Evolutionary conservation across 805 yeast species (phyloP), one percentile per base, ranked within the genome.

Genomic region (Citeromyces matritensis): DNA sequence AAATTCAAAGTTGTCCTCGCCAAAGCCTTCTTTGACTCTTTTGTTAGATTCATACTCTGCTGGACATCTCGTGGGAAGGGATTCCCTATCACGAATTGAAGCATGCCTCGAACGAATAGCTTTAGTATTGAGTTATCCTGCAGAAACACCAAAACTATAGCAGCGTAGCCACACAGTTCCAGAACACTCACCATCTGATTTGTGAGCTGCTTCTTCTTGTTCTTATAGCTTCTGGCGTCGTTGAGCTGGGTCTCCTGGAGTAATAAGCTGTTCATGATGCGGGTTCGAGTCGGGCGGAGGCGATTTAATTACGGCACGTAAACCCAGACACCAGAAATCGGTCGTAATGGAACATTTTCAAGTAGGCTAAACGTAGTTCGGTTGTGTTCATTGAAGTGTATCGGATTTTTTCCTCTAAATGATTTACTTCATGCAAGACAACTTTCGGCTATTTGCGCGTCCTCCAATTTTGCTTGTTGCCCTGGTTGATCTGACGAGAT

Each of bases 131-230:
- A 61, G 26, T 54, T 35, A 40, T 66, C 73, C 30, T 54, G 51
- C 5, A 64, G 44, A 39, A 60, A 68, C 3, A 56, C 39, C 6
- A 65, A 33, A 6, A 50, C 47, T 4, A 65, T 45, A 4, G 60
- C 33, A 6, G 59, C 36, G 37, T 44, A 57, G 24, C 65, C 65
- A 7, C 57, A 19, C 3, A 52, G 32, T 27, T 56, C 57, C 13
- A 63, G 27, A 4, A 50, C 42, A 13, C 47, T 45, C 13, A 56
- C 42, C 7, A 68, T 39, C 25, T 62, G 55, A 15, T 44, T 42
- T 9, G 55, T 41, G 36, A 63, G 63, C 35, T 45, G 55, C 36
- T 51, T 49, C 46, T 58, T 62, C 31, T 68, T 51, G 38, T 59
- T 58, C 35, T 63, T 63, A 8, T 62, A 49, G 15, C 56, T 48